Conservation (phyloP, 108 stramenopile species). For the Cylindrotheca closterium region DNA sequence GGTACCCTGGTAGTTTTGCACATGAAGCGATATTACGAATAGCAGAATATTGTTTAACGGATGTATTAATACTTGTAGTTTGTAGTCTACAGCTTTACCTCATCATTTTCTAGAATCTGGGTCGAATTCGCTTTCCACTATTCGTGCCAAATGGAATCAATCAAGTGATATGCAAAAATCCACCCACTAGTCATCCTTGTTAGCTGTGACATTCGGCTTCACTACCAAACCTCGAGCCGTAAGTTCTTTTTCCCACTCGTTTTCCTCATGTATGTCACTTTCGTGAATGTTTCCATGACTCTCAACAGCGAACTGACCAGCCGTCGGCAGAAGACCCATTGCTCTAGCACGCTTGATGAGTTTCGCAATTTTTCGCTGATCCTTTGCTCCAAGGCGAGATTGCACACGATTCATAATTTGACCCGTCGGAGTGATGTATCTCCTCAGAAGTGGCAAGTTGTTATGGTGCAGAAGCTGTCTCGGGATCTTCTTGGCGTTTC, state of each 20-base stretch:
- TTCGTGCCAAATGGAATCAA: too few species aligned
- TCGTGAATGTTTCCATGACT: constrained; percentile 68
- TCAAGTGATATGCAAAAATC: too few species aligned
- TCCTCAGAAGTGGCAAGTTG: constrained; percentile 62
- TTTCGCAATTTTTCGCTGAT: constrained; percentile 80
- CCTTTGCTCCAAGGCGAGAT: constrained; percentile 76
- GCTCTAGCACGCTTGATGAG: constrained; percentile 75
- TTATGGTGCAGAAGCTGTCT: constrained; percentile 73
- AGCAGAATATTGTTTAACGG: too few species aligned
- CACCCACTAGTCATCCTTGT: too few species aligned
- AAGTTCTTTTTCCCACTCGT: constrained; percentile 60
- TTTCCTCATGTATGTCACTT: constrained; percentile 45
- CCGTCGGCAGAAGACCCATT: constrained; percentile 72
- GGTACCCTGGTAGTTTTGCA: too few species aligned
- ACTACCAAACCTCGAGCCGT: constrained; percentile 45
- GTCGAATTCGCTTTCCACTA: too few species aligned
- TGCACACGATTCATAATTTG: constrained; percentile 84
- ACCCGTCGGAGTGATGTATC: constrained; percentile 76
- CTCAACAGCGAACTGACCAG: constrained; percentile 79
- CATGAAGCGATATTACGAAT: too few species aligned
- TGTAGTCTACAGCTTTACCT: too few species aligned
- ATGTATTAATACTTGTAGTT: too few species aligned
- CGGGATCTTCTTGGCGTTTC: constrained; percentile 66
- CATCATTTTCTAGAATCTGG: too few species aligned
- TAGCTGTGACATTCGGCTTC: too few species aligned